phyloP scores from a whole-genome alignment of 139 green algal species.

The Auxenochlorella pyrenoidosa region DNA sequence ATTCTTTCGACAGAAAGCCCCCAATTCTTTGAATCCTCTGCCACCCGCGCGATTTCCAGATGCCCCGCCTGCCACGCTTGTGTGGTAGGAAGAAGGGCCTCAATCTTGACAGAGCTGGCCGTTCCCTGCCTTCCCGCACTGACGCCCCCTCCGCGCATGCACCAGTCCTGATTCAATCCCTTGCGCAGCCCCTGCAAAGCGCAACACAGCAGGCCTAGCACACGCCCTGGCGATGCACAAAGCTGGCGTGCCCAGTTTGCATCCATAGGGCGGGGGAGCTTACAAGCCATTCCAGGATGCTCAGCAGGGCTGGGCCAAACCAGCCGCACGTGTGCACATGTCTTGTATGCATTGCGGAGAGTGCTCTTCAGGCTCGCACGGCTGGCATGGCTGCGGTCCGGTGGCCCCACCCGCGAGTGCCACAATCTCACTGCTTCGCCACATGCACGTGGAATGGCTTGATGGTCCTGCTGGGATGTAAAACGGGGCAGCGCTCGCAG shows the following conservation, averaged over 20 bases:
- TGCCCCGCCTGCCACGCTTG: background rate
- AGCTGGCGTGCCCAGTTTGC: no score
- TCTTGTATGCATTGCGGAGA: no score
- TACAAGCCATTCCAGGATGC: no score
- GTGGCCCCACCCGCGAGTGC: no score
- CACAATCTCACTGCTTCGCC: background rate
- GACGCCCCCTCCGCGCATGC: background rate
- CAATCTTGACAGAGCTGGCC: background rate
- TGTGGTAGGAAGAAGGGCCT: background rate
- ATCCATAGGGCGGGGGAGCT: no score
- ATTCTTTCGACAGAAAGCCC: constrained; percentile 11
- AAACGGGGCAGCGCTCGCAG: no score
- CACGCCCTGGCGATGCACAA: no score
- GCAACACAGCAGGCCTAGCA: background rate
- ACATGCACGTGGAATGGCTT: constrained; percentile 12
- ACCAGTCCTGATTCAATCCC: background rate
- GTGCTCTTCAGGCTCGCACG: no score
- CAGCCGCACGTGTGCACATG: no score
- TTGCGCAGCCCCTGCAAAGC: no score
- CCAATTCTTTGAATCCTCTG: background rate
- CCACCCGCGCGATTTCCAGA: background rate
- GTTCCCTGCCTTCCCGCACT: background rate
- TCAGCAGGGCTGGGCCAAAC: no score
- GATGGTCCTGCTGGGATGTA: background rate
- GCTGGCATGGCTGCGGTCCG: no score